Percentiles rank a stretch among this genome's conserved stretches.
Evolutionary conservation across 768 basidiomycete genomes (phyloP).

Genomic region (Panaeolus cyanescens): DNA sequence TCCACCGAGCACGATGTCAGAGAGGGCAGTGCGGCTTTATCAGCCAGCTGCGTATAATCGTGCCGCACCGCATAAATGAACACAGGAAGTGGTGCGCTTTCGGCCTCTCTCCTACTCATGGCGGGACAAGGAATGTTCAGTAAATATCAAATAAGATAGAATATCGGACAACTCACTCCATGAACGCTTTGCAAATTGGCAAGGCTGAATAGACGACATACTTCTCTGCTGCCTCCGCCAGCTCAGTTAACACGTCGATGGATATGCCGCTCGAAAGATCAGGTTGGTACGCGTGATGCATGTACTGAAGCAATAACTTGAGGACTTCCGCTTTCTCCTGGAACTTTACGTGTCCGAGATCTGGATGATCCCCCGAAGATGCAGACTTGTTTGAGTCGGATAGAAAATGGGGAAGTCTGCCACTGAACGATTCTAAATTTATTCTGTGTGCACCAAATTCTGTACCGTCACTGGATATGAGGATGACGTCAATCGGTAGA

Average conservation of each 20-base stretch:
- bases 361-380: too few species aligned
- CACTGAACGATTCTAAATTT: conserved; percentile 13
- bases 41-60: background rate
- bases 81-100: background rate
- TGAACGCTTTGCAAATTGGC: conserved; percentile 12
- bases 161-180: conserved; percentile 12
- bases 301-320: conserved; percentile 9
- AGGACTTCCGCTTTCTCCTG: conserved; percentile 7
- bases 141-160: too few species aligned
- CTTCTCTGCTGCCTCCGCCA: conserved; percentile 18
- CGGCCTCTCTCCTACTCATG: background rate
- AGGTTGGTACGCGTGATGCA: conserved; percentile 13
- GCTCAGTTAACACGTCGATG: background rate
- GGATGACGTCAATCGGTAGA: conserved; percentile 13
- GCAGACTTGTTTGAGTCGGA: too few species aligned
- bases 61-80: background rate
- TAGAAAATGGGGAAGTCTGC: too few species aligned
- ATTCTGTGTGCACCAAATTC: conserved; percentile 11
- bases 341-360: too few species aligned
- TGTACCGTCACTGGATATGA: conserved; percentile 10
- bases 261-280: background rate
- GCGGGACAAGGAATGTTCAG: too few species aligned
- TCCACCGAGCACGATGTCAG: background rate
- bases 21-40: background rate
- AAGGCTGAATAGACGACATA: conserved; percentile 15